These are phyloP conservation scores for Malus hybrid DNA, from an alignment of 331 rosid genomes.

Conservation along the genomic window DNA sequence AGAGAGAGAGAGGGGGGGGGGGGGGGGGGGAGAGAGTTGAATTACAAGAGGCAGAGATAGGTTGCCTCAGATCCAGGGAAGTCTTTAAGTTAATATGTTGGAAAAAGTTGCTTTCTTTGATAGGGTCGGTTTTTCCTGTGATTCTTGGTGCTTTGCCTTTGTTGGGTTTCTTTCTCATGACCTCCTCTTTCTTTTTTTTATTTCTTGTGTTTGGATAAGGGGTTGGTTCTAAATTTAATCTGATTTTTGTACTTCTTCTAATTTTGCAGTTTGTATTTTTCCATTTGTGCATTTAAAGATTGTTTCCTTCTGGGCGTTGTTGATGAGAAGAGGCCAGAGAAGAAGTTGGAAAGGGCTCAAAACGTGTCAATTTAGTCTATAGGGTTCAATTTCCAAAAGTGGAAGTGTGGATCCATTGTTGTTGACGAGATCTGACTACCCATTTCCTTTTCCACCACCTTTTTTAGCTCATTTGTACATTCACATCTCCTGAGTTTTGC, in stretches of 20 bases:
- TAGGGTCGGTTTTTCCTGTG: slow-evolving; percentile 68
- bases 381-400: slow-evolving; percentile 25
- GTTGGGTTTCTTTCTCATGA: slow-evolving; percentile 65
- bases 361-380: slow-evolving; percentile 19
- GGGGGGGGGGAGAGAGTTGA: slow-evolving; percentile 17
- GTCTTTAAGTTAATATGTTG: slow-evolving; percentile 14
- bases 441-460: slow-evolving; percentile 43
- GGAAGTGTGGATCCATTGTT: slow-evolving; percentile 50
- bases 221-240: slow-evolving; percentile 30
- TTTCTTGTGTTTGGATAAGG: slow-evolving; percentile 63
- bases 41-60: slow-evolving; percentile 38
- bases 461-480: slow-evolving; percentile 38
- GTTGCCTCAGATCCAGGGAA: slow-evolving; percentile 93
- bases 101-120: slow-evolving; percentile 38
- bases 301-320: slow-evolving; percentile 35
- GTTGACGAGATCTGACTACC: slow-evolving; percentile 81
- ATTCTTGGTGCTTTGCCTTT: slow-evolving; percentile 66
- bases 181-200: slow-evolving; percentile 16
- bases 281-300: slow-evolving; percentile 21
- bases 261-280: background rate
- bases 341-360: slow-evolving; percentile 32
- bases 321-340: slow-evolving; percentile 44
- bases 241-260: slow-evolving; percentile 2
- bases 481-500: slow-evolving; percentile 32
- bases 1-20: slow-evolving; percentile 20